Evolutionary conservation across 495 filamentous ascomycete species (phyloP).

Genomic region (Aspergillus indologenus): DNA sequence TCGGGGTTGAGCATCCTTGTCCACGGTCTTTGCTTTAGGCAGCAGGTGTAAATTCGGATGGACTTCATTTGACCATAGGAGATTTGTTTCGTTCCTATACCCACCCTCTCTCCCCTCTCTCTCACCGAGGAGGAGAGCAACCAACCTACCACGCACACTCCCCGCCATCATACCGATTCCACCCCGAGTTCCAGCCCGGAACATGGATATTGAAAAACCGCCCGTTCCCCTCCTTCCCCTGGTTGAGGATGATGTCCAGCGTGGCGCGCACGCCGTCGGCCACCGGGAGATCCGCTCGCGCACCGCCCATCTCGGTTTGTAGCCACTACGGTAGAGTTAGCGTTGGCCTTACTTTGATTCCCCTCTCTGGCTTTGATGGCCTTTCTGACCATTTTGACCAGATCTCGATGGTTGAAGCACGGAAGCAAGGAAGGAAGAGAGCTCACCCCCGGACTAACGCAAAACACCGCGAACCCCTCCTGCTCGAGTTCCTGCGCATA

Average conservation of each 20-base stretch:
- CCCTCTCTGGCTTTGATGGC: no score
- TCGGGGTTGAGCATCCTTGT: no score
- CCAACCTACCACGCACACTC: no score
- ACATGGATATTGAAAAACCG: constrained; percentile 15
- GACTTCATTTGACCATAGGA: no score
- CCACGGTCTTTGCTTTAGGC: no score
- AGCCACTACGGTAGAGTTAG: constrained; percentile 38
- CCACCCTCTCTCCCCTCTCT: no score
- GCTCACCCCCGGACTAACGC: constrained; percentile 42
- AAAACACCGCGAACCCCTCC: constrained; percentile 45
- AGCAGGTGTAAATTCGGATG: no score
- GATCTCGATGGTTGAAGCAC: no score
- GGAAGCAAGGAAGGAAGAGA: no score
- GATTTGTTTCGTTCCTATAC: no score
- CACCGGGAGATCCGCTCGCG: constrained; percentile 41
- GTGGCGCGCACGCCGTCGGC: constrained; percentile 43
- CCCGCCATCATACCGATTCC: constrained; percentile 13
- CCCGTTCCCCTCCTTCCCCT: constrained; percentile 3
- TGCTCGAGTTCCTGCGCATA: constrained; percentile 40
- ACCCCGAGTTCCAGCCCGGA: constrained; percentile 14
- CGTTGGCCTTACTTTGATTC: background rate
- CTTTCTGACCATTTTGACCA: no score
- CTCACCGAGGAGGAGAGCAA: no score
- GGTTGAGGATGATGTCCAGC: constrained; percentile 38
- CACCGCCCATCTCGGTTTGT: constrained; percentile 46